Evolutionary conservation across 441 rosid genomes (phyloP).

Genomic region (Mallotus japonicus): DNA sequence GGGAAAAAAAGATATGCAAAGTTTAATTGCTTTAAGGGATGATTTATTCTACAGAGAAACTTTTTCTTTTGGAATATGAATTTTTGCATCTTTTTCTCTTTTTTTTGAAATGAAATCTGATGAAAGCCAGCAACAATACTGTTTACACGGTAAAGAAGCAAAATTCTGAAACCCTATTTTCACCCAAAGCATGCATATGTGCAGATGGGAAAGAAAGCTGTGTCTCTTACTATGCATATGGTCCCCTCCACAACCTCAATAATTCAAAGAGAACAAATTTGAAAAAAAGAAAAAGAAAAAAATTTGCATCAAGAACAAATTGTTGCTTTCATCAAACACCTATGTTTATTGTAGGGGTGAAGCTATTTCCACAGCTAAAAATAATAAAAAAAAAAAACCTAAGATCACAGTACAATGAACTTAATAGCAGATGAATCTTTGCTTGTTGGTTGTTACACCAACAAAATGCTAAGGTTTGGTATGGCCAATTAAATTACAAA

Average conservation of each 20-base stretch:
- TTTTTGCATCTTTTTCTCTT: no score
- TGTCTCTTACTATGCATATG: not conserved
- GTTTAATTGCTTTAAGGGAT: no score
- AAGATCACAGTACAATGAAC: not conserved
- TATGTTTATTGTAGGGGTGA: not conserved
- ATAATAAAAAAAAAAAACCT: not conserved
- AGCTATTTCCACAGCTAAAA: not conserved
- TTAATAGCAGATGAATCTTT: not conserved
- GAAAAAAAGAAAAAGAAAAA: not conserved
- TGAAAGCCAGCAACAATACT: not conserved
- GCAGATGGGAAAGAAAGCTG: not conserved
- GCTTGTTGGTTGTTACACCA: not conserved
- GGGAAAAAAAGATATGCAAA: no score
- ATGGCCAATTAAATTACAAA: not conserved
- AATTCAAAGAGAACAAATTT: not conserved
- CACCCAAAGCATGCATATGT: not conserved
- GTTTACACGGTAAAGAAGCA: not conserved
- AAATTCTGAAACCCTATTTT: conserved; percentile 1
- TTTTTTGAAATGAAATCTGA: not conserved
- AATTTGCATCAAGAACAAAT: not conserved
- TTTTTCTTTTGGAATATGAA: no score
- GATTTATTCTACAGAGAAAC: no score
- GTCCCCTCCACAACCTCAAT: conserved; percentile 17
- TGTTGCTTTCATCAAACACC: not conserved
- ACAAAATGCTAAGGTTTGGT: not conserved